Conservation (phyloP, 192 early-diverging fungal genomes). For the Allomyces macrogynus region DNA sequence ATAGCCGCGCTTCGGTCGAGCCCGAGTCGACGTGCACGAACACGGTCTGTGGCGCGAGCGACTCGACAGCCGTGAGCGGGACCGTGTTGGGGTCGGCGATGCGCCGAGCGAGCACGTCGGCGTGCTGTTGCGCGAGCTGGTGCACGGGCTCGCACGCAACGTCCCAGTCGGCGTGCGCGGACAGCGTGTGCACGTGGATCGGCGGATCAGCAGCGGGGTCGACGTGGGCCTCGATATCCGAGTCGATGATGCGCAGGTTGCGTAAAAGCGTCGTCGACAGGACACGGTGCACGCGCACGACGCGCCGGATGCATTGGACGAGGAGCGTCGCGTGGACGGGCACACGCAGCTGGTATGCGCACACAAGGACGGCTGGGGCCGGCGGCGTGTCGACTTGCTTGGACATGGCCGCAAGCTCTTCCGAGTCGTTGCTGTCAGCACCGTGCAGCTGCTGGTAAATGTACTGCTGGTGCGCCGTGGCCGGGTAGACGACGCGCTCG, state of each 20-base stretch:
- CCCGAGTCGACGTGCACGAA: not conserved
- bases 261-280: not conserved
- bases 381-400: not conserved
- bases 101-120: no score
- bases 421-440: not conserved
- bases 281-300: not conserved
- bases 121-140: no score
- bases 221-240: not conserved
- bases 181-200: no score
- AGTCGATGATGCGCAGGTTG: not conserved
- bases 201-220: no score
- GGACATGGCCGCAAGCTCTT: not conserved
- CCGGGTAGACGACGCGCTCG: not conserved
- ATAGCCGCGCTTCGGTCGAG: not conserved
- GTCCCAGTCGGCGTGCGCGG: no score
- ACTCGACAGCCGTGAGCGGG: no score
- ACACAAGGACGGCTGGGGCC: no score
- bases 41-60: not conserved
- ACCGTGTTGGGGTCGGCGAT: no score
- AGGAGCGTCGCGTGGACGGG: not conserved
- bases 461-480: not conserved
- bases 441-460: not conserved
- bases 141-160: no score
- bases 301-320: not conserved
- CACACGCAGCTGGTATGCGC: not conserved